Percentiles rank a stretch among this genome's conserved stretches.
phyloP scores from a whole-genome alignment of 179 eudicot genomes.

The Silene vulgaris region DNA sequence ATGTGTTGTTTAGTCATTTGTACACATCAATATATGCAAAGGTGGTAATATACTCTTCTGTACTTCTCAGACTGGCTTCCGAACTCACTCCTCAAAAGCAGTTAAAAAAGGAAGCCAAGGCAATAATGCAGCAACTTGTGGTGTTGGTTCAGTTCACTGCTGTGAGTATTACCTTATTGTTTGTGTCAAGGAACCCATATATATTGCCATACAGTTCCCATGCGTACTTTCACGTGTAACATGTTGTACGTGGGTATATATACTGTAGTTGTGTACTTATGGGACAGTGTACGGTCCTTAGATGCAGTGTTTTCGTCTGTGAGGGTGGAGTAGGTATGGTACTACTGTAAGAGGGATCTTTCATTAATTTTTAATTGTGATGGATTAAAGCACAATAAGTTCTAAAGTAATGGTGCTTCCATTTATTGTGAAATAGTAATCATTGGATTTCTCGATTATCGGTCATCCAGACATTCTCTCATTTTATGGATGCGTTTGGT shows the following conservation, averaged over 20 bases:
- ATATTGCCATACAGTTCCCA: too few relatives aligned
- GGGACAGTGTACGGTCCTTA: neutral
- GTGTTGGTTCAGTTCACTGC: constrained; percentile 80
- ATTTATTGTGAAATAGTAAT: too few relatives aligned
- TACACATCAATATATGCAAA: constrained; percentile 9
- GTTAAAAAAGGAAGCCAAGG: constrained; percentile 75
- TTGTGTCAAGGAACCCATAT: neutral
- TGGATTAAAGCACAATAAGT: too few relatives aligned
- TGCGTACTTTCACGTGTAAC: neutral
- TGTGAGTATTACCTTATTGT: constrained; percentile 42
- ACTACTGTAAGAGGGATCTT: too few relatives aligned
- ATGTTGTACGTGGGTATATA: too few relatives aligned
- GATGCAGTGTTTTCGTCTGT: too few relatives aligned
- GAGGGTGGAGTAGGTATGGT: too few relatives aligned
- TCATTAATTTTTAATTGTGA: too few relatives aligned
- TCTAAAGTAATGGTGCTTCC: too few relatives aligned
- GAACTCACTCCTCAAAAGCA: constrained; percentile 67
- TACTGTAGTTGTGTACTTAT: neutral
- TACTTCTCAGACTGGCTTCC: constrained; percentile 55
- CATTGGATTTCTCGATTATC: too few relatives aligned
- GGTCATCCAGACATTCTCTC: too few relatives aligned
- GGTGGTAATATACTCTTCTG: constrained; percentile 4
- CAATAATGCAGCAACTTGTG: constrained; percentile 63
- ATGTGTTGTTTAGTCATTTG: constrained; percentile 1
- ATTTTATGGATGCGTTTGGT: too few relatives aligned